Conservation (phyloP, 2,329 filamentous ascomycete species). For the Pseudopyricularia cyperi region DNA sequence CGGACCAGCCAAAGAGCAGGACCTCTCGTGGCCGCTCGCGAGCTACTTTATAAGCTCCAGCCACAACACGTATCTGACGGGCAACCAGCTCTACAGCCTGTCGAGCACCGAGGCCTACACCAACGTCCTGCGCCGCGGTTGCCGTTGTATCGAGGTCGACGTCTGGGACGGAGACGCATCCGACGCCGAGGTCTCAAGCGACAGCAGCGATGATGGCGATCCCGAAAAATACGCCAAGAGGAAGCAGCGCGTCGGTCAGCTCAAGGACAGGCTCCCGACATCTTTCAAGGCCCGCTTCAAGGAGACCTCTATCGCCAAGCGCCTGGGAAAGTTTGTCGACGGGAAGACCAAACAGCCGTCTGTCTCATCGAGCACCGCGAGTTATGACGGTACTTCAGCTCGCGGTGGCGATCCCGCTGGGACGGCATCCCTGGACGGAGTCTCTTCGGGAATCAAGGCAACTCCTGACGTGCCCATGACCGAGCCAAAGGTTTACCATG, state of each 20-base stretch:
- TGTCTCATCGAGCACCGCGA: neutral
- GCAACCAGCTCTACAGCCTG: conserved; percentile 74
- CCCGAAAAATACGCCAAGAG: conserved; percentile 50
- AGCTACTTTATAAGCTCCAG: conserved; percentile 92
- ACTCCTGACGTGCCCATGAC: conserved; percentile 11
- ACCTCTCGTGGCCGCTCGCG: conserved; percentile 65
- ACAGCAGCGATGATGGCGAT: conserved; percentile 33
- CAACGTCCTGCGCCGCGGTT: conserved; percentile 68
- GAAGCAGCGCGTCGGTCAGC: conserved; percentile 48
- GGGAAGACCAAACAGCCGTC: conserved; percentile 10
- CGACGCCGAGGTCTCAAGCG: conserved; percentile 45
- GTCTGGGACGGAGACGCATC: conserved; percentile 82
- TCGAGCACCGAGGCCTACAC: conserved; percentile 85
- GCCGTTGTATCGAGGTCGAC: conserved; percentile 86
- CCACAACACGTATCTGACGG: conserved; percentile 87
- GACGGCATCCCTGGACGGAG: neutral
- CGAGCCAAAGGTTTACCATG: conserved; percentile 74
- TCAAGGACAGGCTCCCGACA: conserved; percentile 42
- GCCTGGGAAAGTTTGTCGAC: conserved; percentile 20
- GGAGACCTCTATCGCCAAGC: conserved; percentile 33
- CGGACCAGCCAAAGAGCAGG: conserved; percentile 24
- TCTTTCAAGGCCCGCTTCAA: conserved; percentile 31
- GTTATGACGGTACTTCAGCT: neutral
- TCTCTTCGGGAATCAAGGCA: neutral
- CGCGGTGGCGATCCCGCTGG: neutral